Evolutionary conservation across 1,284 basidiomycete species (phyloP), one percentile per base, ranked within the genome.

Genomic region (Omphalotus olearius): DNA sequence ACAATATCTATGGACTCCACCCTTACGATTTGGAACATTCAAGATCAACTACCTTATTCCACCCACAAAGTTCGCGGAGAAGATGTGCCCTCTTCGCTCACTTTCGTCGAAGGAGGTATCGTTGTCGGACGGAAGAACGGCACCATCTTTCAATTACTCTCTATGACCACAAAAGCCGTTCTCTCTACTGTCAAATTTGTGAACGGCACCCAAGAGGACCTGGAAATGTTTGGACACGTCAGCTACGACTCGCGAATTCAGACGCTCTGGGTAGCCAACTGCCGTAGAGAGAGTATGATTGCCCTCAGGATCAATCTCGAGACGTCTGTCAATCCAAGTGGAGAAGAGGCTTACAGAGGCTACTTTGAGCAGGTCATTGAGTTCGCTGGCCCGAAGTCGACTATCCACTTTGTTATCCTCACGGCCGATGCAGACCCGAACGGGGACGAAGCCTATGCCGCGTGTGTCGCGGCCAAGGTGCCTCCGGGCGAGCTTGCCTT

Each of bases 241-340:
- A 85, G 80, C 62, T 91, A 91, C 62, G 88, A 91, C 67, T 75
- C 85, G 0, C 73, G 87, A 45, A 88, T 91, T 53, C 84, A 87
- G 67, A 90, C 88, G 0, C 71, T 91, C 14, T 91, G 89, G 89
- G 75, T 91, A 25, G 87, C 88, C 50, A 91, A 91, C 65, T 88
- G 81, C 64, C 81, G 86, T 36, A 79, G 89, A 16, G 86, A 91
- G 52, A 91, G 88, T 64, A 75, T 92, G 68, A 80, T 91, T 41
- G 89, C 86, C 13, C 73, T 90, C 63, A 87, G 80, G 64, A 74
- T 91, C 52, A 80, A 79, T 54, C 78, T 86, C 54, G 88, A 91
- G 47, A 67, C 76, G 37, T 74, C 78, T 28, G 74, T 75, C 39
- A 37, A 30, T 40, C 69, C 77, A 26, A 69, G 70, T 18, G 78